A percentile compares a stretch with the other conserved stretches of the same genome.
phyloP scores from a whole-genome alignment of 2,329 filamentous ascomycete genomes.

The Colletotrichum echinochloae region DNA sequence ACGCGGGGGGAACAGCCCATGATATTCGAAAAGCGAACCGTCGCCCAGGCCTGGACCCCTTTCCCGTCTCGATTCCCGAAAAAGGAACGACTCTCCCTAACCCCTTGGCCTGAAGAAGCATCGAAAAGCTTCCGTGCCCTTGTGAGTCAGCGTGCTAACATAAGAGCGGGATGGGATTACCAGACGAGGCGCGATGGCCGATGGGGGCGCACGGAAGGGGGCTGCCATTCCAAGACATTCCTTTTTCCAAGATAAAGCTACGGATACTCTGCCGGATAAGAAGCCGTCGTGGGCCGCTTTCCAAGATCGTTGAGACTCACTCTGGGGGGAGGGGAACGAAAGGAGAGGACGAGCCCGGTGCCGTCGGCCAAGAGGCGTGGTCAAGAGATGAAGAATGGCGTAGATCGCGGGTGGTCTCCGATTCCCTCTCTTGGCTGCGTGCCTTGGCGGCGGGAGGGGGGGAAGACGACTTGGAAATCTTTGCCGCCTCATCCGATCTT shows the following conservation, averaged over 20 bases:
- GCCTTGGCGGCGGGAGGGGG: no score
- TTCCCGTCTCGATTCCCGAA: background rate
- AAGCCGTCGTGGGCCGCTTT: background rate
- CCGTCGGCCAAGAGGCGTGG: background rate
- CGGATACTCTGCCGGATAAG: background rate
- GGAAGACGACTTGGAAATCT: slow-evolving; percentile 23
- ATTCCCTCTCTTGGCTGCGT: slow-evolving; percentile 31
- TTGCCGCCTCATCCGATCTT: slow-evolving; percentile 38
- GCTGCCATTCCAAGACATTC: slow-evolving; percentile 1
- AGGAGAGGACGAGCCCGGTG: background rate
- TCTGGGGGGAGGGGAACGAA: background rate
- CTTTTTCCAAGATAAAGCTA: background rate
- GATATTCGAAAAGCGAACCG: slow-evolving; percentile 14
- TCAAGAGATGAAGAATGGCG: slow-evolving; percentile 6
- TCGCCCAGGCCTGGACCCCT: slow-evolving; percentile 17
- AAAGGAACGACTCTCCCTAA: slow-evolving; percentile 1
- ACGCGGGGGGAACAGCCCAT: slow-evolving; percentile 14
- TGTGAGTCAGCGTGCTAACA: slow-evolving; percentile 18
- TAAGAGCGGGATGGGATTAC: background rate
- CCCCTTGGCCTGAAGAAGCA: slow-evolving; percentile 2
- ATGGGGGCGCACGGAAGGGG: background rate
- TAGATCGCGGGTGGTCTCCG: slow-evolving; percentile 6
- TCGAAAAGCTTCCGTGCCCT: slow-evolving; percentile 24
- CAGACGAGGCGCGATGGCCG: background rate
- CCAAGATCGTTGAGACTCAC: background rate